phyloP scores from a whole-genome alignment of 306 rosid genomes.

The Rosa persica region DNA sequence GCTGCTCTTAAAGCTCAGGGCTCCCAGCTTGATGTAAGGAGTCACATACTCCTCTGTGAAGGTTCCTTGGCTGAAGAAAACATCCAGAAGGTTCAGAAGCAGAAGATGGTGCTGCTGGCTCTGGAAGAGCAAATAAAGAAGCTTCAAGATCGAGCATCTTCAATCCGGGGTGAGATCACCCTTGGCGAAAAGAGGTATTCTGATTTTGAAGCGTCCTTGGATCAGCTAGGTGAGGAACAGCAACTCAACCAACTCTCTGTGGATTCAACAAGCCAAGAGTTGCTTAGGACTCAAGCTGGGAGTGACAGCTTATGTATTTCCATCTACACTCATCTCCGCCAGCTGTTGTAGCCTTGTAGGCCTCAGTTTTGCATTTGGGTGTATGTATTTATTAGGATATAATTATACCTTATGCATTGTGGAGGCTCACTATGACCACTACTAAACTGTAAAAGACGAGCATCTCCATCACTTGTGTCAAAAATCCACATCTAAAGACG shows the following conservation, averaged over 20 bases:
- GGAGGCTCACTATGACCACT: constrained; percentile 98
- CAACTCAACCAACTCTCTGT: not conserved
- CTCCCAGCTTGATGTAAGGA: not conserved
- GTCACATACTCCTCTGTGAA: not conserved
- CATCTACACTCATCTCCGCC: not conserved
- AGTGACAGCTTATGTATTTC: not conserved
- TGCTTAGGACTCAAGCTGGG: not conserved
- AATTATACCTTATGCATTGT: constrained; percentile 72
- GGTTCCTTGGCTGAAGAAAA: not conserved
- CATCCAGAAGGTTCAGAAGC: not conserved
- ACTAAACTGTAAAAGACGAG: constrained; percentile 83
- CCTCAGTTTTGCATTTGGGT: not conserved
- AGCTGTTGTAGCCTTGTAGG: not conserved
- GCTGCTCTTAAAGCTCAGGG: not conserved
- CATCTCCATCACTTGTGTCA: constrained; percentile 88
- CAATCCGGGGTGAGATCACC: not conserved
- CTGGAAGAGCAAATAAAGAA: not conserved
- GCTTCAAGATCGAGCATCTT: not conserved
- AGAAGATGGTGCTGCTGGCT: not conserved
- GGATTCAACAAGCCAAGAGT: not conserved
- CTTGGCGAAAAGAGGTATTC: not conserved
- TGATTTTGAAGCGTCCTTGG: not conserved
- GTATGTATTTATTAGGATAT: constrained; percentile 1
- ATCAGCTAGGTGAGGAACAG: not conserved
- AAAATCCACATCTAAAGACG: constrained; percentile 85